Conservation (phyloP, 1,284 basidiomycete species). For the Irpex rosettiformis region DNA sequence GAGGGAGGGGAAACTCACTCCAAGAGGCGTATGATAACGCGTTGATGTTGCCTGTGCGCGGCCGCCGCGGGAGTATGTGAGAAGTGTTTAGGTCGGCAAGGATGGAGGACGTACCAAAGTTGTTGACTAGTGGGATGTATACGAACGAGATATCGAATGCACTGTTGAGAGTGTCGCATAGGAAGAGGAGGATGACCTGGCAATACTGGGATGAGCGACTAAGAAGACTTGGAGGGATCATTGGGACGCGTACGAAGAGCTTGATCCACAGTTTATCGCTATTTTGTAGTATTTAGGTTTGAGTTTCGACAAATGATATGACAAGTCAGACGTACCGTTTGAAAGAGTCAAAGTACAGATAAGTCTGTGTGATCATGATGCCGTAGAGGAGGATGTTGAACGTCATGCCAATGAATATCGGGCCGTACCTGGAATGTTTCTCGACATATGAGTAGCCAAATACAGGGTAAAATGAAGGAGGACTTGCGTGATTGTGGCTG, state of each 20-base stretch:
- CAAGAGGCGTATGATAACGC: conserved; percentile 2
- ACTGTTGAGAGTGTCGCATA: conserved; percentile 8
- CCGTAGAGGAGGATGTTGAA: conserved; percentile 8
- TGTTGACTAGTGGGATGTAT: conserved; percentile 7
- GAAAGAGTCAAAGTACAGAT: conserved; percentile 5
- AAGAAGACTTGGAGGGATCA: background rate
- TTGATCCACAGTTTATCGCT: conserved; percentile 13
- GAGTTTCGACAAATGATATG: background rate
- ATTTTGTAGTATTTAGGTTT: no score
- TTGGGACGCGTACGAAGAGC: conserved; percentile 5
- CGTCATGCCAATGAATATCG: conserved; percentile 7
- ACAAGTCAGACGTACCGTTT: conserved; percentile 1
- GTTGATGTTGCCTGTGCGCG: conserved; percentile 6
- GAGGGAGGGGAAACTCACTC: conserved; percentile 2
- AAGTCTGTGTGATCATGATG: conserved; percentile 6
- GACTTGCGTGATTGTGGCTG: background rate
- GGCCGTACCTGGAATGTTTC: conserved; percentile 7
- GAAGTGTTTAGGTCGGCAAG: no score
- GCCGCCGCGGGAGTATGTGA: no score
- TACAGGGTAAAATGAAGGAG: no score
- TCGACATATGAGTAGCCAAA: no score
- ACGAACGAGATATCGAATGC: conserved; percentile 9
- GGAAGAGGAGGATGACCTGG: conserved; percentile 1
- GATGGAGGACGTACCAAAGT: conserved; percentile 12
- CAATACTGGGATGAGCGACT: no score